These are phyloP conservation scores for Usnea hakonensis DNA, from an alignment of 495 filamentous ascomycete genomes.

Conservation along the genomic window DNA sequence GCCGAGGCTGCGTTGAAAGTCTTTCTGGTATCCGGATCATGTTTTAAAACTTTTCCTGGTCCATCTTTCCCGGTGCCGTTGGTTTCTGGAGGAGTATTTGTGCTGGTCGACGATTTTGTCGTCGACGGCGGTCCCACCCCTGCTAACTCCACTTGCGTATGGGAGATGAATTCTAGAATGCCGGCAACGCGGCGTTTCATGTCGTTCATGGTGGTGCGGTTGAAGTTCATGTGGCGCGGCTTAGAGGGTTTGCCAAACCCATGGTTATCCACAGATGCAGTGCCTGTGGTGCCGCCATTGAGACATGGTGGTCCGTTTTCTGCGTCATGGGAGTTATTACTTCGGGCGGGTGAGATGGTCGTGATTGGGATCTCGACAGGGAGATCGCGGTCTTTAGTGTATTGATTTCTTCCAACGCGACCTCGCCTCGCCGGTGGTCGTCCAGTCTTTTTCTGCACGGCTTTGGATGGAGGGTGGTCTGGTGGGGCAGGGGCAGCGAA, in stretches of 20 bases:
- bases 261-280: conserved; percentile 34
- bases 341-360: conserved; percentile 53
- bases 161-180: conserved; percentile 83
- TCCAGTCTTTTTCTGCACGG: conserved; percentile 57
- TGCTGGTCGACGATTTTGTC: conserved; percentile 26
- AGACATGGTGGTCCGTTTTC: conserved; percentile 29
- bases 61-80: conserved; percentile 25
- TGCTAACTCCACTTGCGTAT: conserved; percentile 85
- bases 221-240: conserved; percentile 45
- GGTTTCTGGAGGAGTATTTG: conserved; percentile 26
- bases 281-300: conserved; percentile 29
- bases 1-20: conserved; percentile 27
- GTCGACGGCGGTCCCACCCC: conserved; percentile 37
- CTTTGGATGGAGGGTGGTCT: conserved; percentile 38
- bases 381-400: conserved; percentile 65
- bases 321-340: conserved; percentile 32
- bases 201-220: conserved; percentile 73
- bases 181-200: conserved; percentile 79
- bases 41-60: not conserved
- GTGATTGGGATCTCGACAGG: conserved; percentile 36
- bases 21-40: not conserved
- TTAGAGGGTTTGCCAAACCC: conserved; percentile 52
- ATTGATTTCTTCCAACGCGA: conserved; percentile 77
- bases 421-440: conserved; percentile 56
- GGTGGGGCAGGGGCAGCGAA: conserved; percentile 23